Evolutionary conservation across 192 early-diverging fungal genomes (phyloP).

Genomic region (Cetraspora pellucida): DNA sequence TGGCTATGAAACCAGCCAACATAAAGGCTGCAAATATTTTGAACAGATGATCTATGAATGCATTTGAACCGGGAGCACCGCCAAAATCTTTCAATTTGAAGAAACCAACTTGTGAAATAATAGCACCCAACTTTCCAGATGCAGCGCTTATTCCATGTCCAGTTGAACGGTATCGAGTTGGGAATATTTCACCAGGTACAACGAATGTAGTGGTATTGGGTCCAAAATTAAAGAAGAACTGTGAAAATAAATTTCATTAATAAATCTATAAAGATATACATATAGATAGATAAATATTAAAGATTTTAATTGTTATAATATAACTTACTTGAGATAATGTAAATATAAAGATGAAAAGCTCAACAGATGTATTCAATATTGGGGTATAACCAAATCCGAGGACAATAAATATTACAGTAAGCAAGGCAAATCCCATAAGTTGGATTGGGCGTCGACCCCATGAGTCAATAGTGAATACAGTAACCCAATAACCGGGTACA

Average conservation of each 20-base stretch:
- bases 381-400: slow-evolving; percentile 72
- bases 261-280: slow-evolving; percentile 65
- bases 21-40: slow-evolving; percentile 78
- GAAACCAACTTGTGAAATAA: slow-evolving; percentile 75
- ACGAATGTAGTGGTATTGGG: slow-evolving; percentile 94
- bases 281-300: not conserved
- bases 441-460: slow-evolving; percentile 94
- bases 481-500: slow-evolving; percentile 96
- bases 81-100: slow-evolving; percentile 69
- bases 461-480: slow-evolving; percentile 84
- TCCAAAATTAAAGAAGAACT: slow-evolving; percentile 92
- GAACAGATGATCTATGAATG: slow-evolving; percentile 62
- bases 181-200: slow-evolving; percentile 81
- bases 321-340: not conserved
- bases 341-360: slow-evolving; percentile 43
- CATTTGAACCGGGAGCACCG: slow-evolving; percentile 50
- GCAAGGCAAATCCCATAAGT: slow-evolving; percentile 79
- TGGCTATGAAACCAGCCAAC: slow-evolving; percentile 66
- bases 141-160: slow-evolving; percentile 82
- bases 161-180: slow-evolving; percentile 80
- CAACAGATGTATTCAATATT: slow-evolving; percentile 70
- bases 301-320: not conserved
- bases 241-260: slow-evolving; percentile 70
- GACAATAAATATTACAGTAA: slow-evolving; percentile 73
- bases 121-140: slow-evolving; percentile 76